Percentiles rank a stretch among this genome's conserved stretches.
These are phyloP conservation scores for Teratosphaeria pseudoeucalypti DNA, from an alignment of 2,329 filamentous ascomycete species.

Conservation along the genomic window DNA sequence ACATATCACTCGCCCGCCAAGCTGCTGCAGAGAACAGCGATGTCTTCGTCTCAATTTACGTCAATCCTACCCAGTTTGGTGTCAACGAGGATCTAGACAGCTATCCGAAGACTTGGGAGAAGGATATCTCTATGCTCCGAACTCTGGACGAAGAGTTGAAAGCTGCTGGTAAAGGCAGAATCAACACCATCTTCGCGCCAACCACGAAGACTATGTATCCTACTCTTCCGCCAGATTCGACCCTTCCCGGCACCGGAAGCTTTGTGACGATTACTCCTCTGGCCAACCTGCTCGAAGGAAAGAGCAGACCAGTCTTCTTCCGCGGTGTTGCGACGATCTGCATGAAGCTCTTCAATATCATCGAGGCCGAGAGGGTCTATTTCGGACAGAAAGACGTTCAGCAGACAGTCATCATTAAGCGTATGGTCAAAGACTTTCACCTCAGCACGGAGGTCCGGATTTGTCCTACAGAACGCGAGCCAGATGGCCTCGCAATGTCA, in stretches of 20 bases:
- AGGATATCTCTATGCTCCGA: slow-evolving; percentile 59
- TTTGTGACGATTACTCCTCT: slow-evolving; percentile 89
- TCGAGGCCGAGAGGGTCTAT: slow-evolving; percentile 67
- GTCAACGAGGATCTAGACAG: slow-evolving; percentile 74
- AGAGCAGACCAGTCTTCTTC: slow-evolving; percentile 85
- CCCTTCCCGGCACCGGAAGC: slow-evolving; percentile 66
- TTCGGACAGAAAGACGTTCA: slow-evolving; percentile 98
- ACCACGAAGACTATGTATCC: slow-evolving; percentile 81
- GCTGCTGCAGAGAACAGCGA: slow-evolving; percentile 76
- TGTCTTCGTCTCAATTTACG: slow-evolving; percentile 84
- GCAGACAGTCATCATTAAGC: slow-evolving; percentile 81
- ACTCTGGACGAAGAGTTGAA: slow-evolving; percentile 62
- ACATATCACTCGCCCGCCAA: slow-evolving; percentile 72
- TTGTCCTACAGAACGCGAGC: slow-evolving; percentile 62
- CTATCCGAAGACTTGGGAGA: slow-evolving; percentile 83
- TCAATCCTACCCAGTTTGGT: slow-evolving; percentile 96
- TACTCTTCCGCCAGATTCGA: slow-evolving; percentile 60
- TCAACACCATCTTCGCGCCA: slow-evolving; percentile 80
- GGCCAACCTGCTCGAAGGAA: slow-evolving; percentile 70
- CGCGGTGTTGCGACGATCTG: slow-evolving; percentile 91
- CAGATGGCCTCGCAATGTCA: slow-evolving; percentile 78
- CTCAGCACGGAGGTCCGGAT: slow-evolving; percentile 65
- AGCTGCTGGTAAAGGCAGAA: slow-evolving; percentile 44
- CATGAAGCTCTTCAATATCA: slow-evolving; percentile 84
- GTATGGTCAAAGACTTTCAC: slow-evolving; percentile 81